Evolutionary conservation across 805 yeast species (phyloP).

Genomic region (Candida piceae): DNA sequence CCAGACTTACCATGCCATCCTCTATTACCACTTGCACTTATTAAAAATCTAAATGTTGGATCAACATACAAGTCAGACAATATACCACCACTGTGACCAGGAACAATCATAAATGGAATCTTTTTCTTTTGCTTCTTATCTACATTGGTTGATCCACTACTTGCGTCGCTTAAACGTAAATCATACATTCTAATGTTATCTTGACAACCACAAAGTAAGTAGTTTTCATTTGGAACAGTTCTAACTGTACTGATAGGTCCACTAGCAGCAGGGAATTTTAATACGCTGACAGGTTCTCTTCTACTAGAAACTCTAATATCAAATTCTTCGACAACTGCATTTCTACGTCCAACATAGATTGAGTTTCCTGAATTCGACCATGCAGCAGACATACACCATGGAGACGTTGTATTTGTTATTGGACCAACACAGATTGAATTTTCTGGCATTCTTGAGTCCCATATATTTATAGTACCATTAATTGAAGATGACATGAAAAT

Average conservation of each 20-base stretch:
- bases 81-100: constrained; percentile 95
- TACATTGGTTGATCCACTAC: constrained; percentile 2
- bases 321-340: constrained; percentile 76
- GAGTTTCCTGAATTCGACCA: constrained; percentile 84
- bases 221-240: constrained; percentile 76
- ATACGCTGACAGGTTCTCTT: constrained; percentile 48
- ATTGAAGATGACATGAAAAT: constrained; percentile 75
- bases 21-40: constrained; percentile 88
- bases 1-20: constrained; percentile 90
- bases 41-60: constrained; percentile 81
- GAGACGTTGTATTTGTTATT: constrained; percentile 68
- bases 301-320: constrained; percentile 57
- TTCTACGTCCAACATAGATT: constrained; percentile 83
- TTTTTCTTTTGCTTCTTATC: constrained; percentile 25
- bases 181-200: constrained; percentile 90
- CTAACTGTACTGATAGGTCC: constrained; percentile 85
- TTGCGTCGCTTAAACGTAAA: constrained; percentile 36
- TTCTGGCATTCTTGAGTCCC: constrained; percentile 62
- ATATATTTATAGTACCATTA: constrained; percentile 74
- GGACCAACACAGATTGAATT: constrained; percentile 24
- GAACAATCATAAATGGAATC: constrained; percentile 82
- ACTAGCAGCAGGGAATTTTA: constrained; percentile 78
- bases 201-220: constrained; percentile 79
- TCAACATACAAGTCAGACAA: constrained; percentile 75
- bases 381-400: constrained; percentile 88